These are phyloP conservation scores for Lasiosphaeris hirsuta DNA, from an alignment of 495 filamentous ascomycete genomes.

Conservation along the genomic window DNA sequence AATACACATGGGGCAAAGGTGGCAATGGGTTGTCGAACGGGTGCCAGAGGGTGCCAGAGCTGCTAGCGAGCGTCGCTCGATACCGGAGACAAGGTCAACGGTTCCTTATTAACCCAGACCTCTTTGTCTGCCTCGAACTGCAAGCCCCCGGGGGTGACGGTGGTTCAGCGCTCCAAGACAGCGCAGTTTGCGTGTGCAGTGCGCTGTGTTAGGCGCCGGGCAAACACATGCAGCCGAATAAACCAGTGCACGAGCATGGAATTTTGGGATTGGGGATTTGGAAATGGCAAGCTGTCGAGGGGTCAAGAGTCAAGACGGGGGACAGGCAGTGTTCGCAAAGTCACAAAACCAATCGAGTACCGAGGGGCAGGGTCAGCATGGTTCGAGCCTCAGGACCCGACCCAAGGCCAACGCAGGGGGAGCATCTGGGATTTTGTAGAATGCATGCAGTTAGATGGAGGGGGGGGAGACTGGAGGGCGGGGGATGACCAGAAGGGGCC, in stretches of 20 bases:
- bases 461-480: conserved; percentile 4
- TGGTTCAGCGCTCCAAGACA: background rate
- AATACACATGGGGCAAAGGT: conserved; percentile 10
- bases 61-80: background rate
- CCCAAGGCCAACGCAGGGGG: conserved; percentile 7
- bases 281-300: background rate
- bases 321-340: background rate
- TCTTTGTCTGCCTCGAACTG: background rate
- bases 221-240: background rate
- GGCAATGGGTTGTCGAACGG: background rate
- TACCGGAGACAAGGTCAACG: background rate
- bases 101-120: background rate
- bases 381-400: conserved; percentile 11
- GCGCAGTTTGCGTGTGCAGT: background rate
- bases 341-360: conserved; percentile 13
- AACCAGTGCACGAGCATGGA: background rate
- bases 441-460: background rate
- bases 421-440: conserved; percentile 7
- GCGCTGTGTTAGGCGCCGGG: background rate
- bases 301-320: background rate
- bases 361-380: conserved; percentile 10
- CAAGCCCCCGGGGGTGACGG: background rate
- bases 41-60: too few relatives aligned
- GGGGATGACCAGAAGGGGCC: conserved; percentile 7
- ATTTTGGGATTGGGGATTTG: background rate